These are phyloP conservation scores for Lunularia cruciata DNA, from an alignment of 225 moss, liverwort and hornwort species.

Conservation along the genomic window DNA sequence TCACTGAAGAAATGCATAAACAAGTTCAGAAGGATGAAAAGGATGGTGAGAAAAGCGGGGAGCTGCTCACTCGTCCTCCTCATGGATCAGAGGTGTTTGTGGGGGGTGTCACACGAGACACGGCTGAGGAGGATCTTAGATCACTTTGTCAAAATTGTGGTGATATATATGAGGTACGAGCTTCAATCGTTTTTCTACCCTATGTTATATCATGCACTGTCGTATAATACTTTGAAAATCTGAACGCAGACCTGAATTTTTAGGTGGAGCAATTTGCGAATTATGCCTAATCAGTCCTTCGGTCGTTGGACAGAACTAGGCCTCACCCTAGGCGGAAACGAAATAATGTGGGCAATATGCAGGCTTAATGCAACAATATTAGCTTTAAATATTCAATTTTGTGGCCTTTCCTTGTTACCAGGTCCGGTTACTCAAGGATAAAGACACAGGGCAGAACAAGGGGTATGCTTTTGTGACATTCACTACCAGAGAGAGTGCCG, in stretches of 20 bases:
- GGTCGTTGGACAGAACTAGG: no score
- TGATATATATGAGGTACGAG: constrained; percentile 88
- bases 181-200: background rate
- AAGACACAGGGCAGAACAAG: constrained; percentile 98
- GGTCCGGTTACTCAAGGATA: constrained; percentile 97
- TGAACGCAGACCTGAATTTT: no score
- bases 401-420: constrained; percentile 22
- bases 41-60: constrained; percentile 84
- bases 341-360: no score
- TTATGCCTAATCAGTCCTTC: no score
- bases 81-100: constrained; percentile 99
- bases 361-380: no score
- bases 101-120: constrained; percentile 95
- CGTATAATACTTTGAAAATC: background rate
- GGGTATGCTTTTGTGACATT: constrained; percentile 99
- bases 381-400: no score
- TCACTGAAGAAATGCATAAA: constrained; percentile 50
- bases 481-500: constrained; percentile 88
- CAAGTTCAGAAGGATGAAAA: constrained; percentile 79
- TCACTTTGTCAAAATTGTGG: constrained; percentile 90
- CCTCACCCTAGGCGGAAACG: no score
- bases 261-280: no score
- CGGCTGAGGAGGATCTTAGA: constrained; percentile 90
- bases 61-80: constrained; percentile 94
- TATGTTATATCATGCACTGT: background rate